phyloP scores from a whole-genome alignment of 2,329 filamentous ascomycete genomes.

The Aspergillus candidus region DNA sequence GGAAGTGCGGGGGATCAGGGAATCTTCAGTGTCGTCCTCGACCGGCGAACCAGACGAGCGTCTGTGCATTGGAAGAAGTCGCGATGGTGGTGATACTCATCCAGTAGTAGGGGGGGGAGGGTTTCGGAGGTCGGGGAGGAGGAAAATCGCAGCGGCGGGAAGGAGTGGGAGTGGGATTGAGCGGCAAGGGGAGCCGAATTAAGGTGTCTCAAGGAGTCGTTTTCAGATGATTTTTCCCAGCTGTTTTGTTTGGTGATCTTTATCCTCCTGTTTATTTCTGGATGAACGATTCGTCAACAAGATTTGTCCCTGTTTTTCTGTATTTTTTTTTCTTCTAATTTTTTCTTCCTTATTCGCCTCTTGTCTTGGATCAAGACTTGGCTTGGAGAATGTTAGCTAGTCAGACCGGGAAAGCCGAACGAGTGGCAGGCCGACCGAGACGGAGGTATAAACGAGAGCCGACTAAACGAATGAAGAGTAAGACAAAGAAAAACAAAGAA shows the following conservation, averaged over 20 bases:
- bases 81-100: conserved; percentile 30
- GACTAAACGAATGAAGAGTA: background rate
- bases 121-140: background rate
- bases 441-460: conserved; percentile 1
- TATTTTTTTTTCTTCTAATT: background rate
- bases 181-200: conserved; percentile 14
- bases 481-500: background rate
- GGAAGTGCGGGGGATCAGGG: conserved; percentile 27
- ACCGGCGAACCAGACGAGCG: conserved; percentile 40
- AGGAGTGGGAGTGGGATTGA: conserved; percentile 5
- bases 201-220: background rate
- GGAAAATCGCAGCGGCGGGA: conserved; percentile 3
- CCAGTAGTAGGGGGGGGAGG: conserved; percentile 21
- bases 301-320: too few species aligned
- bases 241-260: conserved; percentile 3
- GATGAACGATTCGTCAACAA: too few species aligned
- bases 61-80: conserved; percentile 41
- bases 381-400: conserved; percentile 6
- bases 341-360: background rate
- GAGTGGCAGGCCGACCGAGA: conserved; percentile 7
- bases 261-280: conserved; percentile 3
- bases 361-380: too few species aligned
- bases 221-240: conserved; percentile 10
- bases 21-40: conserved; percentile 38
- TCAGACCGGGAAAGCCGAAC: conserved; percentile 9